phyloP scores from a whole-genome alignment of 768 basidiomycete species.

The Serendipita sp. region DNA sequence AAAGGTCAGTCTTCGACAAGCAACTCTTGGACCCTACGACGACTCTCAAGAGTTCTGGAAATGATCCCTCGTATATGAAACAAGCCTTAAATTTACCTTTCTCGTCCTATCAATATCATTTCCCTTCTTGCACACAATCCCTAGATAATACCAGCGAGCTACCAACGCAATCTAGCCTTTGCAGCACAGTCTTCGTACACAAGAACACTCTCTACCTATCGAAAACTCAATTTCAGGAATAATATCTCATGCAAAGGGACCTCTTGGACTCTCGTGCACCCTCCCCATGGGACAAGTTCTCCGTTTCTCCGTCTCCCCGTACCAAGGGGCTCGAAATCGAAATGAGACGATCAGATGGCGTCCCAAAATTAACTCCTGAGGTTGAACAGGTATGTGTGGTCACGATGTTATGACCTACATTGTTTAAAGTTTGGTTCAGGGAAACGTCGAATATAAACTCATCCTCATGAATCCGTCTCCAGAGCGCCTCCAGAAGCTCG shows the following conservation, averaged over 20 bases:
- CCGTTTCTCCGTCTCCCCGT: slow-evolving; percentile 34
- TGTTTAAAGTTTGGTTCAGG: slow-evolving; percentile 23
- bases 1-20: too few species aligned
- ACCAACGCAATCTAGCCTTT: slow-evolving; percentile 30
- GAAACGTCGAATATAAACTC: slow-evolving; percentile 90
- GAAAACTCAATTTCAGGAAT: background rate
- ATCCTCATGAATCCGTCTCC: slow-evolving; percentile 68
- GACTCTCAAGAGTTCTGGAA: background rate
- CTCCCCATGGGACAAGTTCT: slow-evolving; percentile 60
- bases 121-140: slow-evolving; percentile 6
- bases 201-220: slow-evolving; percentile 54
- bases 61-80: slow-evolving; percentile 46
- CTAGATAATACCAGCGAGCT: background rate
- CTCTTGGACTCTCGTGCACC: slow-evolving; percentile 1
- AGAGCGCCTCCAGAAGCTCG: slow-evolving; percentile 62
- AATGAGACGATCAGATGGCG: slow-evolving; percentile 17
- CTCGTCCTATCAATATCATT: slow-evolving; percentile 10
- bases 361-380: slow-evolving; percentile 62
- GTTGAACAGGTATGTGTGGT: slow-evolving; percentile 36
- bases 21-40: too few species aligned
- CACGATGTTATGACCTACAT: background rate
- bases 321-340: slow-evolving; percentile 20
- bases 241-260: background rate
- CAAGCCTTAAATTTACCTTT: slow-evolving; percentile 11
- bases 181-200: slow-evolving; percentile 69